Evolutionary conservation across 2,329 filamentous ascomycete species (phyloP).

Genomic region (Cercospora janseana): DNA sequence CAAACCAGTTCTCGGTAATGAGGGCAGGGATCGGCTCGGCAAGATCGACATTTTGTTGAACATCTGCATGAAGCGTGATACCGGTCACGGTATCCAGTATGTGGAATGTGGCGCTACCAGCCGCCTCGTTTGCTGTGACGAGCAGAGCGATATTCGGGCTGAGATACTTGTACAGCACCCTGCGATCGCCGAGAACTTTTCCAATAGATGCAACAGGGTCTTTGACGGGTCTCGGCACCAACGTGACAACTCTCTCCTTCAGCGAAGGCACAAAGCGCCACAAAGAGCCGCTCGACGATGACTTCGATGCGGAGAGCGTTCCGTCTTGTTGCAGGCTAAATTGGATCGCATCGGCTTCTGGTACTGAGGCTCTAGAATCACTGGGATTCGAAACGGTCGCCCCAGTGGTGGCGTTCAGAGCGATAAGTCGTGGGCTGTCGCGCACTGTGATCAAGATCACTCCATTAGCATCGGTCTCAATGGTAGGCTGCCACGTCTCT

Average conservation of each 20-base stretch:
- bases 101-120: slow-evolving; percentile 66
- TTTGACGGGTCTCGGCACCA: slow-evolving; percentile 67
- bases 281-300: slow-evolving; percentile 24
- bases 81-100: slow-evolving; percentile 86
- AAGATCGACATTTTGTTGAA: slow-evolving; percentile 71
- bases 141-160: slow-evolving; percentile 82
- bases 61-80: slow-evolving; percentile 68
- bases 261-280: slow-evolving; percentile 73
- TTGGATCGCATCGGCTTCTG: slow-evolving; percentile 18
- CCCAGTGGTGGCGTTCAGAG: slow-evolving; percentile 37
- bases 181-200: slow-evolving; percentile 83
- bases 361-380: slow-evolving; percentile 3
- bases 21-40: slow-evolving; percentile 71
- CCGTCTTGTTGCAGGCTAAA: slow-evolving; percentile 31
- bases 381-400: slow-evolving; percentile 19
- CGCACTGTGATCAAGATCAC: slow-evolving; percentile 24
- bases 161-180: slow-evolving; percentile 96
- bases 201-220: slow-evolving; percentile 94
- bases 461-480: slow-evolving; percentile 42
- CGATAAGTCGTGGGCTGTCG: slow-evolving; percentile 54
- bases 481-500: slow-evolving; percentile 52
- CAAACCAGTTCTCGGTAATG: slow-evolving; percentile 92
- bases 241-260: slow-evolving; percentile 65
- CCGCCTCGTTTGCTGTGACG: slow-evolving; percentile 61
- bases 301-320: slow-evolving; percentile 31